Conservation (phyloP, 306 rosid species). For the Inga leiocalycina region DNA sequence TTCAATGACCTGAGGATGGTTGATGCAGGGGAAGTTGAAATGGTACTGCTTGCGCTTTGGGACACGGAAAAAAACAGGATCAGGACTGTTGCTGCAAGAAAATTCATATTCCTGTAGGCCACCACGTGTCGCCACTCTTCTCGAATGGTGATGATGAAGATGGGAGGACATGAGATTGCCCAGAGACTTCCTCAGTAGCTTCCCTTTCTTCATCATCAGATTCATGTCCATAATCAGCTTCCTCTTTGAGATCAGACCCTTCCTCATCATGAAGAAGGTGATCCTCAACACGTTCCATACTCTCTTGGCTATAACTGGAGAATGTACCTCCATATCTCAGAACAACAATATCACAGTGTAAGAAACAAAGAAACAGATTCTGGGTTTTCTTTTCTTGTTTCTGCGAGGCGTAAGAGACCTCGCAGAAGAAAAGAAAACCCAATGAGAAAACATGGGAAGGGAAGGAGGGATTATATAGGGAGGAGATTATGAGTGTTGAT, state of each 20-base stretch:
- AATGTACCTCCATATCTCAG: constrained; percentile 36
- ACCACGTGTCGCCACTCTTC: constrained; percentile 39
- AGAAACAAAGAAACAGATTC: neutral
- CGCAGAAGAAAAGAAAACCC: constrained; percentile 55
- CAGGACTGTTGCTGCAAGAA: constrained; percentile 56
- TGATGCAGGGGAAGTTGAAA: constrained; percentile 60
- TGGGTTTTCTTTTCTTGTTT: constrained; percentile 50
- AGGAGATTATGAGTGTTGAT: neutral
- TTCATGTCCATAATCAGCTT: constrained; percentile 60
- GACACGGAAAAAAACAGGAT: constrained; percentile 46
- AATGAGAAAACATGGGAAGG: constrained; percentile 19
- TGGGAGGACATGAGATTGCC: constrained; percentile 45
- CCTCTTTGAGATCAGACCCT: constrained; percentile 54
- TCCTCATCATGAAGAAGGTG: constrained; percentile 54
- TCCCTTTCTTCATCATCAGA: constrained; percentile 60
- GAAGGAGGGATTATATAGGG: constrained; percentile 45
- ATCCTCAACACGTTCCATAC: constrained; percentile 55
- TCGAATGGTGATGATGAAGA: constrained; percentile 24
- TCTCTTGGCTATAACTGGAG: constrained; percentile 39
- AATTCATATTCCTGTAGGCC: constrained; percentile 53
- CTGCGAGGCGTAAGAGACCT: constrained; percentile 47
- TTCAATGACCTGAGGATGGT: constrained; percentile 40
- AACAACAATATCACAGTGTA: neutral
- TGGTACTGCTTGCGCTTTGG: constrained; percentile 44
- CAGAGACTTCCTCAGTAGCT: constrained; percentile 45